Base-by-base conservation (phyloP, 352 stramenopile species). In the Phytophthora syringae region DNA sequence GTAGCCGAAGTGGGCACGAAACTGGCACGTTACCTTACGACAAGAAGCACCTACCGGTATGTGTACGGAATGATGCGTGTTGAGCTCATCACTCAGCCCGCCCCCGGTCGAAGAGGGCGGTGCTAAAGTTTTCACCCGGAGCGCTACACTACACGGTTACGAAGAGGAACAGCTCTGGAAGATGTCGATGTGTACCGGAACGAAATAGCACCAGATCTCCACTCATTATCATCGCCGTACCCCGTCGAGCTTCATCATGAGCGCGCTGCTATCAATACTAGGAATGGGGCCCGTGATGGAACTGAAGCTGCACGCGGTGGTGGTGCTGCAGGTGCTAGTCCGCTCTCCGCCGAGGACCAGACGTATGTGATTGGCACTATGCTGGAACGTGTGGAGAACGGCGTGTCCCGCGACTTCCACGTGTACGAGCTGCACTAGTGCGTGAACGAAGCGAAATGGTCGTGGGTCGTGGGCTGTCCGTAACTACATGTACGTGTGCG, bases 351-450 rank as follows among this genome's bases (percentile, higher is more conserved):
- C 22, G 94, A 99, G 73, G 93, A 86, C 28, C 89, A 98, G 74
- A 81, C 89, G 45, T 92, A 97, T 60, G 97, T 99, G 7, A 99
- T 99, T 81, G 97, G 97, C 59, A 99, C 97, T 65, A 82, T 99
- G 30, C 74, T 99, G 18, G 97, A 97, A 27, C 89, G 83, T 60
- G 76, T 96, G 30, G 97, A 99, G 80, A 97, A 96, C 67, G 86
- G 89, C 52, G 97, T 99, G 60, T 96, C 96, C 54, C 98, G 99
- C 80, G 96, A 99, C 77, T 99, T 98, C 74, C 97, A 99, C 69
- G 99, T 99, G 97, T 90, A 98, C 57, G 86, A 97, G 55, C 89
- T 99, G 45, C 92, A 98, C 76, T 75, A 97, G 61, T 84, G 90
- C 56, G 93, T 98, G 39, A 99, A 99, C 82, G 80, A 93, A 90